Base-by-base conservation (phyloP, 2,329 filamentous ascomycete genomes). In the Oidium heveae region DNA sequence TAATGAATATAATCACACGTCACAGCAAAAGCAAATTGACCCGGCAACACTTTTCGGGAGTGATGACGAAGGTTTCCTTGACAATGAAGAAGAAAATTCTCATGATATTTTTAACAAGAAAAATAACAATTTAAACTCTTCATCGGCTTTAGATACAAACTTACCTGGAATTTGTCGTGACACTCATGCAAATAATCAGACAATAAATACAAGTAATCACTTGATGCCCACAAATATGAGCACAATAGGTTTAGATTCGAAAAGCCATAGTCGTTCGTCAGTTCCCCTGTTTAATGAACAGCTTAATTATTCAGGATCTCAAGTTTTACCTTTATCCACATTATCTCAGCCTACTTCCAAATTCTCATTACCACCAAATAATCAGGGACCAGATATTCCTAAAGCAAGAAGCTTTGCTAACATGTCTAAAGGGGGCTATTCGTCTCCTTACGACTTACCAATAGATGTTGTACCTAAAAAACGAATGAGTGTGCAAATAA, bases 401-500 rank as follows among this genome's bases (percentile, higher is more conserved):
- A 79, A 79, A 67, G 72, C 77, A 0, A 79, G 93, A 65, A 96
- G 89, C 67, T 98, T 94, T 67, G 86, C 77, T 6, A 83, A 89
- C 66, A 93, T 93, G 66, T 72, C 86, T 2, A 96, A 94, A 68
- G 85, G 85, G 55, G 88, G 89, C 8, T 98, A 98, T 65, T 76
- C 82, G 52, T 96, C 89, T 20, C 91, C 91, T 0, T 98, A 95
- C 62, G 93, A 98, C 68, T 72, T 98, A 20, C 91, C 91, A 4
- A 85, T 91, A 68, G 89, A 95, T 55, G 75, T 98, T 33, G 76
- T 83, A 32, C 79, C 73, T 28, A 82, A 62, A 73, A 81, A 83
- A 70, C 72, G 81, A 54, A 66, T 71, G 6, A 79, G 75, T 62
- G 72, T 75, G 61, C 76, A 77, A 46, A 59, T 63, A 54, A 59